Evolutionary conservation across 768 basidiomycete genomes (phyloP), one percentile per base, ranked within the genome.

Genomic region (Calocybe indica): DNA sequence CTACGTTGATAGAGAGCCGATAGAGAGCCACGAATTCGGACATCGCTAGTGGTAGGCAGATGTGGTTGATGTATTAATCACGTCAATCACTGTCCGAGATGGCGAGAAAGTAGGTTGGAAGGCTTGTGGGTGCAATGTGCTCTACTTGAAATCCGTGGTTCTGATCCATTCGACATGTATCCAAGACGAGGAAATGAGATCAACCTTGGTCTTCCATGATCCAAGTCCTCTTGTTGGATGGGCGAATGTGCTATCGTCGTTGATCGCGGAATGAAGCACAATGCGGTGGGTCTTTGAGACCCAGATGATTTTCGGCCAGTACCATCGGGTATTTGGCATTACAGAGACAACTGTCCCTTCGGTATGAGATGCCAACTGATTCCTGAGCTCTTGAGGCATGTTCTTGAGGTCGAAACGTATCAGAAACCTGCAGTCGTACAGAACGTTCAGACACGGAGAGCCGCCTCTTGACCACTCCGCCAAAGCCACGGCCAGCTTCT

Each of bases 401-500:
- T 55, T 65, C 32, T 55, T 53, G 10, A 78, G 55, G 48, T 75
- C 50, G 53, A 87, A 69, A 13, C 55, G 57, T 37, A 89, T 43
- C 3, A 79, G 55, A 60, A 85, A 90, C 5, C 88, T 80, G 53
- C 71, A 70, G 59, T 90, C 87, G 57, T 78, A 88, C 29, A 88
- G 63, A 9, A 82, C 42, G 15, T 31, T 31, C 40, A 7, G 47
- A 48, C 2, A 55, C 47, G 34, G 55, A 48, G 7, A 50, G 53
- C 58, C 56, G 54, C 3, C 44, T 40, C 15, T 42, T 28, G 37
- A 56, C 50, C 37, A 37, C 54, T 9, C 58, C 33, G 10, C 47
- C 40, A 2, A 73, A 29, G 79, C 81, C 34, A 76, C 51, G 48
- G 83, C 71, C n/a, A 73, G 52, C 7, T 62, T 52, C 12, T 77